Conservation (phyloP, 2,329 filamentous ascomycete genomes). For the Metarhizium sp. region DNA sequence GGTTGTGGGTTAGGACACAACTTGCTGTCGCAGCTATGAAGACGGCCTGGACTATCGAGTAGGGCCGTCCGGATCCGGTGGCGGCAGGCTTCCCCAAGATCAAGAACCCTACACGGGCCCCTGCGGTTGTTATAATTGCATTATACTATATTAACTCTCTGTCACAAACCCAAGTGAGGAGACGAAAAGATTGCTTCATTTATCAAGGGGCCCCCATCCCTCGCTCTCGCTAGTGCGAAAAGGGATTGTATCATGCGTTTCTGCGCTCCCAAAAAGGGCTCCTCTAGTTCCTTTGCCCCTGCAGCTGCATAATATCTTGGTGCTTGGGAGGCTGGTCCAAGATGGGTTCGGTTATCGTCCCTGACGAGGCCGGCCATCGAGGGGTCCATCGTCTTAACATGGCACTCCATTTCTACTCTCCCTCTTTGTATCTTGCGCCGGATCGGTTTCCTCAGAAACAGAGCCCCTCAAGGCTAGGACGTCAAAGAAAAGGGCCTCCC, state of each 20-base stretch:
- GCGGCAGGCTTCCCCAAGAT: neutral
- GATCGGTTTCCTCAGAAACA: neutral
- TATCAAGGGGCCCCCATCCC: too few species aligned
- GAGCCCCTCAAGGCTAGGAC: neutral
- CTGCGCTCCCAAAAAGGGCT: neutral
- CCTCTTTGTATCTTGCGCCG: neutral
- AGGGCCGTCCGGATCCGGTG: neutral
- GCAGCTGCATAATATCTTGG: neutral
- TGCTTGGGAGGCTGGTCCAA: neutral
- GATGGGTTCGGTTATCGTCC: neutral
- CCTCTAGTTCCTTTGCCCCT: neutral
- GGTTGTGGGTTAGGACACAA: neutral
- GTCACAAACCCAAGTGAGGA: too few species aligned
- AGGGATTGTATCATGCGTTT: neutral
- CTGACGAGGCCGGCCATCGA: neutral
- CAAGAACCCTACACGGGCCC: neutral
- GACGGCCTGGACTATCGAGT: too few species aligned
- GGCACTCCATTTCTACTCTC: neutral
- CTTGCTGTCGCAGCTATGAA: too few species aligned
- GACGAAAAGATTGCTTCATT: too few species aligned
- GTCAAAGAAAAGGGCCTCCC: neutral
- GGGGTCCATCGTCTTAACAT: neutral
- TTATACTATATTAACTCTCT: too few species aligned
- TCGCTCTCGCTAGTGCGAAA: neutral
- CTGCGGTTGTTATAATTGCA: too few species aligned